A percentile compares a stretch with the other conserved stretches of the same genome.
phyloP scores from a whole-genome alignment of 768 basidiomycete genomes.

The Mycena pura region DNA sequence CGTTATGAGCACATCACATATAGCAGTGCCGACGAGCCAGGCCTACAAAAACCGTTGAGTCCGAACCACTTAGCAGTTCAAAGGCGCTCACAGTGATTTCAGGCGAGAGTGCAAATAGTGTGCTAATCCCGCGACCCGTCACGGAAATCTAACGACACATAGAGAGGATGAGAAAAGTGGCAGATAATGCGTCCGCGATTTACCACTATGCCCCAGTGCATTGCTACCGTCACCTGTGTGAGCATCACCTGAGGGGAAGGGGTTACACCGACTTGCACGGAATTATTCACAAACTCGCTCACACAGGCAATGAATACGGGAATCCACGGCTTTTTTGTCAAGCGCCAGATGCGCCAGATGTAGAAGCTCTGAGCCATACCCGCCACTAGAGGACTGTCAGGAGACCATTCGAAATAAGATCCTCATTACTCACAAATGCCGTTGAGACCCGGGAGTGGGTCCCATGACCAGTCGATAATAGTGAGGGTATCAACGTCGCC shows the following conservation, averaged over 20 bases:
- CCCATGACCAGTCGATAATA: no score
- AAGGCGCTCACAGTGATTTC: not conserved
- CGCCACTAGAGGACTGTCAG: no score
- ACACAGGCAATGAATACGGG: conserved; percentile 14
- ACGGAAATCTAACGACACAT: not conserved
- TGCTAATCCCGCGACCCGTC: not conserved
- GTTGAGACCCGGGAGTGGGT: no score
- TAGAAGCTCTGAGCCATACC: conserved; percentile 22
- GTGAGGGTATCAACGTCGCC: no score
- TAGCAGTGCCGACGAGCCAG: conserved; percentile 10
- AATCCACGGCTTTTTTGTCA: conserved; percentile 9
- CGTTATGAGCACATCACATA: conserved; percentile 29
- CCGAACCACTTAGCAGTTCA: not conserved
- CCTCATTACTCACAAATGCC: no score
- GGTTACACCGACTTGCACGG: not conserved
- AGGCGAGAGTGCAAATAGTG: not conserved
- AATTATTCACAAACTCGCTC: not conserved
- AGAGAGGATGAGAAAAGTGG: not conserved
- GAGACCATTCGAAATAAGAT: no score
- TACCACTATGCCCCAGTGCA: conserved; percentile 6
- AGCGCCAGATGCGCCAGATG: conserved; percentile 20
- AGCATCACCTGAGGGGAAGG: not conserved
- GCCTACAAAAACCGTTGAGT: no score
- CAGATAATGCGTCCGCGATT: not conserved
- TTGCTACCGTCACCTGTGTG: not conserved